These are phyloP conservation scores for Tilletia horrida DNA, from an alignment of 1,284 basidiomycete genomes.

Conservation along the genomic window DNA sequence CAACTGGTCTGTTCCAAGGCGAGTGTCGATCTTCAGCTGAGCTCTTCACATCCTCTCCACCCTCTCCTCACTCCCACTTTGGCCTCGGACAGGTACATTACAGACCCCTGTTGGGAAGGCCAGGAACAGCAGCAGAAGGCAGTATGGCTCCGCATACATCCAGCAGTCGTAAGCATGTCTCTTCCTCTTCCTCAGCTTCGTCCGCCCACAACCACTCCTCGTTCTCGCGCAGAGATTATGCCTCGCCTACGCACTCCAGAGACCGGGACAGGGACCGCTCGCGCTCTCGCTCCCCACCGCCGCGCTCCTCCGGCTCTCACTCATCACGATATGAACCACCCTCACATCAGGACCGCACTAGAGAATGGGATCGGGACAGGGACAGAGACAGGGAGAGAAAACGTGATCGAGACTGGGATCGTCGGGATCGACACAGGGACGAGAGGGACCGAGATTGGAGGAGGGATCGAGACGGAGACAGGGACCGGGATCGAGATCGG, in stretches of 20 bases:
- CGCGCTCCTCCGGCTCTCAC: background rate
- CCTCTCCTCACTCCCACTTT: background rate
- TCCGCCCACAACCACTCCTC: slow-evolving; percentile 24
- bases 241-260: background rate
- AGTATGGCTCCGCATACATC: slow-evolving; percentile 11
- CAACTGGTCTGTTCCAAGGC: no score
- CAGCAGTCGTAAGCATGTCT: slow-evolving; percentile 39
- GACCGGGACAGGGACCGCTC: background rate
- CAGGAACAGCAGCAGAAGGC: background rate
- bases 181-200: slow-evolving; percentile 36
- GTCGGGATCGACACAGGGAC: slow-evolving; percentile 18
- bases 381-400: slow-evolving; percentile 1
- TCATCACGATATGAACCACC: background rate
- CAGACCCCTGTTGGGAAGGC: no score
- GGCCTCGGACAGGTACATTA: background rate
- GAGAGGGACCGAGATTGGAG: slow-evolving; percentile 20
- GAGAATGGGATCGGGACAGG: background rate
- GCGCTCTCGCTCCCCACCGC: slow-evolving; percentile 2
- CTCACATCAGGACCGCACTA: background rate
- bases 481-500: background rate
- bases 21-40: no score
- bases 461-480: slow-evolving; percentile 22
- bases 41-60: background rate
- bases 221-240: slow-evolving; percentile 30
- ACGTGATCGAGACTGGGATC: slow-evolving; percentile 7